Percentiles rank a stretch among this genome's conserved stretches.
Evolutionary conservation across 2,329 filamentous ascomycete species (phyloP).

Genomic region (Xylaria hypoxylon): DNA sequence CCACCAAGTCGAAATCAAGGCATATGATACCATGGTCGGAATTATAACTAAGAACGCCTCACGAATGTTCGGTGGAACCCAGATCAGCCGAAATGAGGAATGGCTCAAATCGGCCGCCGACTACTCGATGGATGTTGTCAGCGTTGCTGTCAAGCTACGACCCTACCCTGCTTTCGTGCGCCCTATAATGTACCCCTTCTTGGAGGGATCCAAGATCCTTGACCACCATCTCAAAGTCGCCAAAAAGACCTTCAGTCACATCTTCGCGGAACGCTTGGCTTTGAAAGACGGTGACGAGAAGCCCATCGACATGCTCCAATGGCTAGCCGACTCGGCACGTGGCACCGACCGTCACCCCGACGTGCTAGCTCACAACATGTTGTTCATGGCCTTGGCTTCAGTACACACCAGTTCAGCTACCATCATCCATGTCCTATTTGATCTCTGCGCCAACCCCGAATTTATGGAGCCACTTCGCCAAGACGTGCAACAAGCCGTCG

Average conservation of each 20-base stretch:
- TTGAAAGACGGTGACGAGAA: constrained; percentile 36
- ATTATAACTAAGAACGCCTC: constrained; percentile 42
- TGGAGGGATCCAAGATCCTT: constrained; percentile 39
- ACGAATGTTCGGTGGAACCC: constrained; percentile 40
- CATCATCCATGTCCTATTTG: constrained; percentile 40
- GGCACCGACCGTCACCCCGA: constrained; percentile 39
- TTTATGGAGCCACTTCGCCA: constrained; percentile 39
- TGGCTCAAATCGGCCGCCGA: constrained; percentile 40
- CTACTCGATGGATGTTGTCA: constrained; percentile 42
- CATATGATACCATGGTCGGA: constrained; percentile 40
- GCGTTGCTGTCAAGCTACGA: constrained; percentile 39
- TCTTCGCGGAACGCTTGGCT: constrained; percentile 39
- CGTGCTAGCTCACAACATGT: constrained; percentile 40
- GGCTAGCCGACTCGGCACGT: constrained; percentile 39
- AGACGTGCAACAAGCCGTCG: constrained; percentile 36
- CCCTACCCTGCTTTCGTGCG: constrained; percentile 40
- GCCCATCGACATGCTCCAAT: constrained; percentile 40
- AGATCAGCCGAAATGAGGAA: constrained; percentile 39
- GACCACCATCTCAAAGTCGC: constrained; percentile 37
- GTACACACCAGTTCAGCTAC: constrained; percentile 41
- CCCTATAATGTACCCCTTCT: constrained; percentile 36
- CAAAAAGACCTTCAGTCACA: constrained; percentile 40
- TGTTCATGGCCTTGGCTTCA: constrained; percentile 40
- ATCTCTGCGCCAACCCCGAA: constrained; percentile 39
- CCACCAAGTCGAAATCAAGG: constrained; percentile 30